Evolutionary conservation across 257 asterid genomes (phyloP).

Genomic region (Solanum pimpinellifolium): DNA sequence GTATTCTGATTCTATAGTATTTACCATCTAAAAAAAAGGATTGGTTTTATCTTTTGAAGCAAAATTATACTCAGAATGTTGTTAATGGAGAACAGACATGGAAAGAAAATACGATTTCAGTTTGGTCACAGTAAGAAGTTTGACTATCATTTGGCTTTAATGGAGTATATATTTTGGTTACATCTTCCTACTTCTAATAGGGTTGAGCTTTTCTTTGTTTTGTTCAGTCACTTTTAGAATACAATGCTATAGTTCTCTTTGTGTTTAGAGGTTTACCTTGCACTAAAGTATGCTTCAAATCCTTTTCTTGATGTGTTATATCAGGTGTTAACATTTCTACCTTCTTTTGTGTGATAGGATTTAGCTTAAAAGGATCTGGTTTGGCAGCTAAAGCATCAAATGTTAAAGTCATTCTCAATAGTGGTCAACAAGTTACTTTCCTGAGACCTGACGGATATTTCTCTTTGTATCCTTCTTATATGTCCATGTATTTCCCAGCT

Average conservation of each 20-base stretch:
- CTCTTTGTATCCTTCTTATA: slow-evolving; percentile 73
- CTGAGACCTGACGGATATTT: slow-evolving; percentile 92
- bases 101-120: not conserved
- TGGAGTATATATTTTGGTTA: not conserved
- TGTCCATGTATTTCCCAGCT: not conserved
- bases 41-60: not conserved
- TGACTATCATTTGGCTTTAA: not conserved
- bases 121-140: not conserved
- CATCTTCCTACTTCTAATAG: not conserved
- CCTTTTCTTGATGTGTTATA: not conserved
- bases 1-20: not conserved
- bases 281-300: not conserved
- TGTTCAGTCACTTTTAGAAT: not conserved
- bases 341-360: slow-evolving; percentile 23
- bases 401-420: slow-evolving; percentile 70
- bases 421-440: slow-evolving; percentile 77
- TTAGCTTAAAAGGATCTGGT: slow-evolving; percentile 54
- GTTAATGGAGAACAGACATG: not conserved
- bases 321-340: not conserved
- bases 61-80: not conserved
- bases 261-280: not conserved
- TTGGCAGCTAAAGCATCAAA: slow-evolving; percentile 65
- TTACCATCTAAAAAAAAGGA: not conserved
- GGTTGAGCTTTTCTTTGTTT: not conserved
- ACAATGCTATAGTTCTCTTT: not conserved